Evolutionary conservation across 2,329 filamentous ascomycete genomes (phyloP), one percentile per base, ranked within the genome.

Genomic region (Sphaerulina populicola): DNA sequence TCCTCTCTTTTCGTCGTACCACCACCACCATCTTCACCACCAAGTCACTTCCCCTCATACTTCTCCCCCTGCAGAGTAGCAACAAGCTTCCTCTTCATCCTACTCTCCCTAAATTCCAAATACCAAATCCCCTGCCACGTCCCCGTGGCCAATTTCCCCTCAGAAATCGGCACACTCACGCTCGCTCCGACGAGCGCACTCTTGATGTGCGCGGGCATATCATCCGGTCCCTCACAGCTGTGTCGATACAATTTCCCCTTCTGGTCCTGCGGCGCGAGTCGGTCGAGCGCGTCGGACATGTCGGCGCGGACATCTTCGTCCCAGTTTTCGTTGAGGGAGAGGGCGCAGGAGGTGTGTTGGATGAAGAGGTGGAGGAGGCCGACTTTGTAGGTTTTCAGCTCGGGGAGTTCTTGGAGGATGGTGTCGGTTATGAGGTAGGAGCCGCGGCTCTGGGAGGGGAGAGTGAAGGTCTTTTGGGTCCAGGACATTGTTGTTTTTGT

Each of bases 171-270:
- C 52, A 98, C 85, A 5, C 83, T 91, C 2, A 97, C 82, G 60
- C 86, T 94, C 3, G 90, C 88, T 11, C 93, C 93, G 29, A 97
- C 77, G 44, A 98, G 73, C 0, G 88, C 86, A 52, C 84, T 88
- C 72, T 98, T 98, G 68, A 98, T 85, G 70, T 98, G 93, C 53
- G 89, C 90, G 80, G 93, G 93, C 88, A 97, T 96, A 70, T 97
- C 93, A 72, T 98, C 93, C 46, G 47, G 48, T 2, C 93, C 93
- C 75, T 95, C 93, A 0, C 85, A 90, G 63, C 79, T 81, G 71
- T 98, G 93, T 39, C 87, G 75, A 71, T 97, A 98, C 41, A 97
- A 68, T 5, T 18, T 23, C 8, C 69, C 68, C 60, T 71, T 69
- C 58, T 65, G 78, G 49, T 94, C 90, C 64, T 87, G 86, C 0